Conservation (phyloP, 768 basidiomycete genomes). For the Leccinum rimulosum region DNA sequence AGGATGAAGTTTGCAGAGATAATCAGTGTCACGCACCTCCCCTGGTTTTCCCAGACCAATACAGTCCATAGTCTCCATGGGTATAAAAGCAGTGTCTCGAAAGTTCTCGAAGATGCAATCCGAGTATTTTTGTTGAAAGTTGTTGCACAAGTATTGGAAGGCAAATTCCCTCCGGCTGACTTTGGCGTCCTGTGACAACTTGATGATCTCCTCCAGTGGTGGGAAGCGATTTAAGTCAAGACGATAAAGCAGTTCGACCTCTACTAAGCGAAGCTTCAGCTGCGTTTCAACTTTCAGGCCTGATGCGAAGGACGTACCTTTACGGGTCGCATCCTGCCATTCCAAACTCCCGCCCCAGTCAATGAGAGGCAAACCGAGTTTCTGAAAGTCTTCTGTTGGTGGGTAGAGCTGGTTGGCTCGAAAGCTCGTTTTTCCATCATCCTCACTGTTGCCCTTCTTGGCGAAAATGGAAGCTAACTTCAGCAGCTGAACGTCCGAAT, state of each 20-base stretch:
- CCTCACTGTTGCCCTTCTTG: conserved; percentile 27
- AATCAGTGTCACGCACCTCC: not conserved
- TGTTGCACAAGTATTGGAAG: conserved; percentile 72
- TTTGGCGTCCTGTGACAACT: conserved; percentile 52
- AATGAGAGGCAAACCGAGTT: conserved; percentile 71
- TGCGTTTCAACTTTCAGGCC: not conserved
- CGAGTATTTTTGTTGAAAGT: not conserved
- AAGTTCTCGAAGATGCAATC: conserved; percentile 47
- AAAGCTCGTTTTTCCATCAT: conserved; percentile 40
- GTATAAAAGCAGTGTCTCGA: not conserved
- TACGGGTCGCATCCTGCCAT: conserved; percentile 45
- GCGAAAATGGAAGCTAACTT: conserved; percentile 41
- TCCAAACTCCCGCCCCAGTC: conserved; percentile 74
- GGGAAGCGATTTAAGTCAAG: conserved; percentile 35
- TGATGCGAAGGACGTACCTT: not conserved
- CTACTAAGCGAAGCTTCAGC: not conserved
- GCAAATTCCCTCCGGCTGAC: conserved; percentile 45
- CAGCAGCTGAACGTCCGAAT: not conserved
- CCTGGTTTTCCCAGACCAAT: not conserved
- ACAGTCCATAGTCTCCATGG: not conserved
- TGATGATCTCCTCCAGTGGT: conserved; percentile 57
- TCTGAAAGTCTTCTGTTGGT: conserved; percentile 63
- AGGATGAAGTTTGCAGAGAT: not conserved
- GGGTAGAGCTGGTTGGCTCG: conserved; percentile 79
- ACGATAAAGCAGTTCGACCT: not conserved